Base-by-base conservation (phyloP, 73 alveolate genomes). In the Paramecium pentaurelia region DNA sequence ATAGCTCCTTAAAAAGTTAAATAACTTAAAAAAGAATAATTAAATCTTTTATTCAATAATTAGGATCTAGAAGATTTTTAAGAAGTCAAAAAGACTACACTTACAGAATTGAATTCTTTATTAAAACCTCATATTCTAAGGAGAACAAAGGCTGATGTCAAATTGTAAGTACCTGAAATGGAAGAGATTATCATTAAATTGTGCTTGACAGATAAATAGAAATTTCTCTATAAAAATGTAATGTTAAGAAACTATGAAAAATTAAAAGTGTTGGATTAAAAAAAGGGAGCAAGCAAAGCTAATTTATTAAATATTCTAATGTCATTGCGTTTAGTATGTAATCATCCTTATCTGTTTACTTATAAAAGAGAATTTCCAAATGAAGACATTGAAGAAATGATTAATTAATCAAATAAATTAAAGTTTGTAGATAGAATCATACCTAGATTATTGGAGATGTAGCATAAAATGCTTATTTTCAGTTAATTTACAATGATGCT, bases 401-500 rank as follows among this genome's bases (percentile, higher is more conserved):
- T 97, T 28, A 98, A 97, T 80, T 95, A 95, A 86, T 95, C 99
- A 8, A 96, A 97, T 98, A 97, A 98, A 95, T 95, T 97, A 68
- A 95, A 97, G 77, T 96, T 98, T 37, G 94, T 98, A 12, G 99
- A 98, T 92, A 91, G 95, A 25, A 96, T 98, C 84, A 64, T 98
- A 14, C 98, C 98, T 22, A 96, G 96, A 87, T 97, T 98, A 9
- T 89, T 95, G 49, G 98, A 92, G 92, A 80, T 95, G 71, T 96
- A 98, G 47, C 96, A 95, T 80, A 98, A 98, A 88, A 96, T 98
- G 40, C 96, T 98, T 86, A 98, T 99, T 59, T 99, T 99, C 94
- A 93, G 98, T 12, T 98, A 99, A 97, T 97, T 99, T 99, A 98
- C 99, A 44, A 93, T 98, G 47, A 96, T 98, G 86, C 92, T 99